Conservation (phyloP, 495 filamentous ascomycete genomes). For the Xylaria grammica region DNA sequence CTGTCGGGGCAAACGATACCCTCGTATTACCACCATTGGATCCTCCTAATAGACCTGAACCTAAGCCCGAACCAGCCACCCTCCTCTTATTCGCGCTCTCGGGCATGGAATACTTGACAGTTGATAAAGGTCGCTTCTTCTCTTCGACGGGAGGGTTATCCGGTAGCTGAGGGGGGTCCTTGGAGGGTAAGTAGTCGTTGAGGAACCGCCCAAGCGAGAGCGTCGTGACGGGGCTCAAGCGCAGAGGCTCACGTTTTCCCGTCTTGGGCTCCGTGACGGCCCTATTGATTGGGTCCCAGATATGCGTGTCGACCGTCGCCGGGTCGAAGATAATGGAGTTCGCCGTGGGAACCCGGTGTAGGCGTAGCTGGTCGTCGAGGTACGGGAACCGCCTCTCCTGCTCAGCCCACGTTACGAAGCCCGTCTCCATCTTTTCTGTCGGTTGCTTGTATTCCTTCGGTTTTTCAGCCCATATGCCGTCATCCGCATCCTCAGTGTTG, state of each 20-base stretch:
- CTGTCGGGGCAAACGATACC: not conserved
- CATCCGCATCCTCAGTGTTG: not conserved
- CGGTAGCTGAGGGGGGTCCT: constrained; percentile 14
- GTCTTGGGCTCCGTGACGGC: constrained; percentile 18
- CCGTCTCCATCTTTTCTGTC: constrained; percentile 15
- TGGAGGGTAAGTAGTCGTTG: constrained; percentile 15
- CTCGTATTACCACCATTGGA: not conserved
- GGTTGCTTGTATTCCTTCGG: not conserved
- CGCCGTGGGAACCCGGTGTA: not conserved
- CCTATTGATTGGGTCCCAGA: constrained; percentile 30
- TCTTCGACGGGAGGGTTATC: constrained; percentile 19
- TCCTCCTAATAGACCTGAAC: not conserved
- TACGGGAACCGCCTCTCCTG: constrained; percentile 29
- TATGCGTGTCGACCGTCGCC: not conserved
- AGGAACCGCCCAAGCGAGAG: constrained; percentile 30
- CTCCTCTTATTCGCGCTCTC: not conserved
- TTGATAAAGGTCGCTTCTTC: constrained; percentile 25
- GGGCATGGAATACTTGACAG: constrained; percentile 4
- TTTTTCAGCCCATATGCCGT: constrained; percentile 2
- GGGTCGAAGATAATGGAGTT: constrained; percentile 4
- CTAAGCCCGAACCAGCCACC: too few species aligned
- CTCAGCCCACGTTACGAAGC: constrained; percentile 26
- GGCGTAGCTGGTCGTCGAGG: constrained; percentile 20
- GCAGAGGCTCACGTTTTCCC: constrained; percentile 8
- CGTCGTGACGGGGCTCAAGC: constrained; percentile 22